Percentiles rank a stretch among this genome's conserved stretches.
These are phyloP conservation scores for Sporisorium scitamineum DNA, from an alignment of 1,284 basidiomycete genomes.

Conservation along the genomic window DNA sequence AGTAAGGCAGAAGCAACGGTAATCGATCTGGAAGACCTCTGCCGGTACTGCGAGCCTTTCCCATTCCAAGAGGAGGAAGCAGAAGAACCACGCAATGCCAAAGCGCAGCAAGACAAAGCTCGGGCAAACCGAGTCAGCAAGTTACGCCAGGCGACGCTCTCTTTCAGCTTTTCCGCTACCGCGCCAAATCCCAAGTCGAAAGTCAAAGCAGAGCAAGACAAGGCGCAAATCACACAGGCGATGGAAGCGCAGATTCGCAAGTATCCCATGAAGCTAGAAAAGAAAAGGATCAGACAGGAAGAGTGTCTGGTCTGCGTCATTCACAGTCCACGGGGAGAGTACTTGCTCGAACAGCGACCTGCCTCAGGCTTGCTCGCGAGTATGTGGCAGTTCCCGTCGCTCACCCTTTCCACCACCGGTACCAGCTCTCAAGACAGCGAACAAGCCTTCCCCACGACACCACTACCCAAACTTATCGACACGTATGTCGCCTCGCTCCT, in stretches of 20 bases:
- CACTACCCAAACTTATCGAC: slow-evolving; percentile 22
- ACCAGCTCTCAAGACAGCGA: slow-evolving; percentile 5
- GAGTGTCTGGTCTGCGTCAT: slow-evolving; percentile 85
- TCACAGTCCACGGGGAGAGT: slow-evolving; percentile 3
- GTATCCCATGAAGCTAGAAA: slow-evolving; percentile 87
- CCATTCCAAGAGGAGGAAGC: slow-evolving; percentile 40
- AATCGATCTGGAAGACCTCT: slow-evolving; percentile 63
- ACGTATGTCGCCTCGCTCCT: slow-evolving; percentile 17
- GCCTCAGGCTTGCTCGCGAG: slow-evolving; percentile 51
- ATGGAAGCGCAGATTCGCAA: slow-evolving; percentile 73
- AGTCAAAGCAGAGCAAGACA: background rate
- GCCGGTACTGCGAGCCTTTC: slow-evolving; percentile 57
- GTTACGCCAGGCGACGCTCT: slow-evolving; percentile 39
- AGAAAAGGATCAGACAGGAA: slow-evolving; percentile 86
- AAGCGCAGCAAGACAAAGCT: background rate
- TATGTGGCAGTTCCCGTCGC: slow-evolving; percentile 66
- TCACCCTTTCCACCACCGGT: slow-evolving; percentile 39
- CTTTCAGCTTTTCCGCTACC: slow-evolving; percentile 26
- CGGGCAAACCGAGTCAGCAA: slow-evolving; percentile 20
- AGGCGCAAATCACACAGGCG: background rate
- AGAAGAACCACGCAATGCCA: slow-evolving; percentile 1
- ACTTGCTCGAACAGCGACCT: slow-evolving; percentile 46
- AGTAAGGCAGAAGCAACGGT: slow-evolving; percentile 3
- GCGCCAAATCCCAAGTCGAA: slow-evolving; percentile 5
- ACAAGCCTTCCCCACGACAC: slow-evolving; percentile 1